Base-by-base conservation (phyloP, 192 early-diverging fungal genomes). In the Gryganskiella cystojenkinii region DNA sequence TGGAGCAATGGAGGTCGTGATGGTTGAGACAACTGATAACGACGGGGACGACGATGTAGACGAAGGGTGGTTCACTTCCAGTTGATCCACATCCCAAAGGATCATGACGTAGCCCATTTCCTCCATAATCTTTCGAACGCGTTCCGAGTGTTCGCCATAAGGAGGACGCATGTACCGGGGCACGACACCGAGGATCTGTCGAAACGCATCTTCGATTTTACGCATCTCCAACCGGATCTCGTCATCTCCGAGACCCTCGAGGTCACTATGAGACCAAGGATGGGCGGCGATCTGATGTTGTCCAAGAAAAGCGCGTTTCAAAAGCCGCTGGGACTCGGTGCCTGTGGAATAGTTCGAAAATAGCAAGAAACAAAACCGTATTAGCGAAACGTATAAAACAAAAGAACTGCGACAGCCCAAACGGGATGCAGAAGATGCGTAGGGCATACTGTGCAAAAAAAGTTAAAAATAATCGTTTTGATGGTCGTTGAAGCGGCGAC, bases 251-350 rank as follows among this genome's bases (percentile, higher is more conserved):
- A 87, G 44, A 8, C 50, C 61, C 47, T 81, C 71, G 1, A 89
- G 54, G 43, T 84, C 75, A 15, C 76, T 70, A 65, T 89, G 88
- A 0, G 81, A 84, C 90, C 90, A 90, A 10, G 86, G 83, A 43
- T 90, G 89, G 10, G 80, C 66, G 1, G 88, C 89, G 28, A 92
- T 89, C 58, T 90, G 85, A 54, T 91, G 89, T 15, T 90, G 88
- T 20, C 52, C 58, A 14, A 40, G 33, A 8, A 64, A 78, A 4
- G 74, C 74, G 3, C 74, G 66, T 56, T 31, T 68, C 17, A 78
- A 34, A 3, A 78, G 61, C 2, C 74, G n/a, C 42, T 69, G 66
- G 4, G 66, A 64, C 35, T 78, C 66, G n/a, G 65, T 53, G n/a
- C 33, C 74, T 78, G 27, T 35, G 31, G 3, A 33, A 31, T 5